Base-by-base conservation (phyloP, 768 basidiomycete genomes). In the Exsudoporus frostii region DNA sequence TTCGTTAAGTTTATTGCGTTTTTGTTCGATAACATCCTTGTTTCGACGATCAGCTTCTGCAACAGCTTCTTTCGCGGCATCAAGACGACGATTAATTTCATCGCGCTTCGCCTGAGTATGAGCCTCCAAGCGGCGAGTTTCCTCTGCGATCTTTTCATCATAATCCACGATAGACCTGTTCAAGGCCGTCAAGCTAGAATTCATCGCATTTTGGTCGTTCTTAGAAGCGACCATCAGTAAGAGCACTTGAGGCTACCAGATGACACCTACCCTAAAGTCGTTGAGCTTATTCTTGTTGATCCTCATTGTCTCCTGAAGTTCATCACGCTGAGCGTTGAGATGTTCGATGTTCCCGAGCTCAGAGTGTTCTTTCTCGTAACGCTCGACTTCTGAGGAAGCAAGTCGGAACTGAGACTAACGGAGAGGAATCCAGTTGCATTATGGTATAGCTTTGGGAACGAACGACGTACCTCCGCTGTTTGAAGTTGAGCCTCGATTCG, bases 31-130 rank as follows among this genome's bases (percentile, higher is more conserved):
- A 38, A 77, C 60, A 1, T 65, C 60, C 22, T 64, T 67, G 17
- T 59, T 60, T 39, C 44, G 57, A 53, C 61, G 57, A 50, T 86
- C 79, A 14, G 76, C 73, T 11, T 62, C 64, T 1, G 56, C 50
- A 17, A 82, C 70, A 5, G 64, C 68, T 6, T 70, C 66, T 44
- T 74, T 77, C 17, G 80, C 79, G 11, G 65, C 65, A 0, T 79
- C 72, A 13, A 91, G 73, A 61, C 79, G 76, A 20, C 70, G 69
- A 41, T 80, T 76, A 5, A 75, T 75, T 57, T 82, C 79, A 30
- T 88, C 81, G 17, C 81, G 83, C 61, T 84, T 85, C 13, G 73
- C 79, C 58, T 87, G 82, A 3, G 81, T 81, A 55, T 83, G 76
- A 6, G 72, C 71, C 54, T 74, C 83, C 71, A 81, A 75, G 38